Base-by-base conservation (phyloP, 805 yeast genomes). In the Jamesozyma lodderae region DNA sequence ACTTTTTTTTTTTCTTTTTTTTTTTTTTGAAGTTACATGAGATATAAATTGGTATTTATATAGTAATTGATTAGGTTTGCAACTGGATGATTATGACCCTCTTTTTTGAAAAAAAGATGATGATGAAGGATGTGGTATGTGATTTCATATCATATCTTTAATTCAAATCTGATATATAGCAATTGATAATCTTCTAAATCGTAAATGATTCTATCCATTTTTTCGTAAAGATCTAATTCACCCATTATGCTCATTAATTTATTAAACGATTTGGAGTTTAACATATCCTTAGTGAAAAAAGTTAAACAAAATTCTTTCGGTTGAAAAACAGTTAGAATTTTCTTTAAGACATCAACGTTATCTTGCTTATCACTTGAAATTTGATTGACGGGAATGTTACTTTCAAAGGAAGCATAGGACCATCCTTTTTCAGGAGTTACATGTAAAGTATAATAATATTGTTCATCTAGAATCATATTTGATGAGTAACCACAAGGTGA, bases 401-500 rank as follows among this genome's bases (percentile, higher is more conserved):
- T 78, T 59, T 92, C 97, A 60, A 92, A 92, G 8, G 95, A 83
- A 4, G 97, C 97, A 61, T 90, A 90, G 4, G 96, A 85, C 86
- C 94, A 90, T 26, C 90, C 95, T 17, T 68, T 58, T 57, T 92
- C 97, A 0, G 97, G 97, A 0, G 98, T 92, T 30, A 92, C 83
- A 57, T 92, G 97, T 41, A 88, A 68, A 7, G 96, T 90, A 55
- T 81, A 82, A 58, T 79, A 81, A 53, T 75, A 76, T 48, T 72
- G 69, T 30, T 69, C 73, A 32, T 75, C 67, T 32, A 81, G 59
- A 27, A 88, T 67, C 15, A 94, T 79, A 60, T 90, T 90, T 32
- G 96, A 84, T 2, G 96, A 85, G 55, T 77, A 90, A 6, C 98
- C 98, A 59, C 97, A 90, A 1, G 98, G 98, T 4, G 82, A 67